These are phyloP conservation scores for Cyclostephanos invisitatus DNA, from an alignment of 108 stramenopile species.

Conservation along the genomic window DNA sequence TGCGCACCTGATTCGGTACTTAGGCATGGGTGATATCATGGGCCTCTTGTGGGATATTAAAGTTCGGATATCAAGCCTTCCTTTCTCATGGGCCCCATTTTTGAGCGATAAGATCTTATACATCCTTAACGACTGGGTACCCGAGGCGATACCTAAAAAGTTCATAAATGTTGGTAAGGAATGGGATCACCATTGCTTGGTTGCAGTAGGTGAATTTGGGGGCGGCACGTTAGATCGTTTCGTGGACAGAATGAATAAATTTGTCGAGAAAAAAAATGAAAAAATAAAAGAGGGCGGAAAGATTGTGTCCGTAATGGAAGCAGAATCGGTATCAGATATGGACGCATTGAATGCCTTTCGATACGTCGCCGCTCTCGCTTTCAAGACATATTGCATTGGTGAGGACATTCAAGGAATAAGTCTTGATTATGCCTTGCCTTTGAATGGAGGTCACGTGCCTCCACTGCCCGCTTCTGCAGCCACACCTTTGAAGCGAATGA, in stretches of 20 bases:
- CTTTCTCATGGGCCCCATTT: constrained; percentile 59
- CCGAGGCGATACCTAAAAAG: constrained; percentile 55
- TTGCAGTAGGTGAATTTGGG: constrained; percentile 79
- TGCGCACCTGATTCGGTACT: constrained; percentile 62
- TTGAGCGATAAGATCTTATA: constrained; percentile 66
- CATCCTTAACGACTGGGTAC: constrained; percentile 57
- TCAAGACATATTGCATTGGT: constrained; percentile 80
- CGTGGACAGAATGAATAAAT: constrained; percentile 61
- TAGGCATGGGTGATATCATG: constrained; percentile 73
- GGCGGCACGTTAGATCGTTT: constrained; percentile 71
- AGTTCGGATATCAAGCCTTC: constrained; percentile 59
- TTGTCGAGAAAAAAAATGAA: constrained; percentile 55
- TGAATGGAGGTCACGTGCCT: constrained; percentile 63
- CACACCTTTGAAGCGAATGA: constrained; percentile 75
- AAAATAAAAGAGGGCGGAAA: constrained; percentile 38
- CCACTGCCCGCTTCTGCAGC: constrained; percentile 29
- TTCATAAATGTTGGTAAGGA: constrained; percentile 56
- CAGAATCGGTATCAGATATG: constrained; percentile 41
- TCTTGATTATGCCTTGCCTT: constrained; percentile 83
- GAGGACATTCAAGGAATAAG: constrained; percentile 73
- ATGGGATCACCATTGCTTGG: constrained; percentile 72
- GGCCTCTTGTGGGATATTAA: constrained; percentile 69
- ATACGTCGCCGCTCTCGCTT: constrained; percentile 79
- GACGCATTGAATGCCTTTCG: constrained; percentile 71
- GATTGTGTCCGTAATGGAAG: constrained; percentile 36